Evolutionary conservation across 805 yeast species (phyloP).

Genomic region (Saturnispora ahearnii): DNA sequence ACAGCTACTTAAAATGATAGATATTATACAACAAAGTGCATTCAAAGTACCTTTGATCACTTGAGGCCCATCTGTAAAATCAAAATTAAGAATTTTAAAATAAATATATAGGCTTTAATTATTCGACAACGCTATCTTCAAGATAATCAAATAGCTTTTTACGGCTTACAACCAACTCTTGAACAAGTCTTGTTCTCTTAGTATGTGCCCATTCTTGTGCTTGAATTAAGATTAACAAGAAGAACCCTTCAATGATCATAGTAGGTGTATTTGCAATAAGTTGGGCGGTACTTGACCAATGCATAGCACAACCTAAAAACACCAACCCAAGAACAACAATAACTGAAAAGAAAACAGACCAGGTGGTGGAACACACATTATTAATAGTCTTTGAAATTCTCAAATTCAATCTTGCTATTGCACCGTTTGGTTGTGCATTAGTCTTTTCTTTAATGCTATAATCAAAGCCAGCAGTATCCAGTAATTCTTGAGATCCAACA

Average conservation of each 20-base stretch:
- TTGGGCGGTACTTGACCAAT: constrained; percentile 34
- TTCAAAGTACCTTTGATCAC: too few species aligned
- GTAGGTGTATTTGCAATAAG: constrained; percentile 34
- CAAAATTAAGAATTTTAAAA: too few species aligned
- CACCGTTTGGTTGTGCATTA: constrained; percentile 2
- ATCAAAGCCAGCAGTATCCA: constrained; percentile 21
- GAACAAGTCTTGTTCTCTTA: constrained; percentile 9
- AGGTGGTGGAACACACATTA: constrained; percentile 25
- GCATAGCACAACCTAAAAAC: constrained; percentile 26
- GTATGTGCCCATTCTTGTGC: constrained; percentile 28
- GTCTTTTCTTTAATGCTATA: not conserved
- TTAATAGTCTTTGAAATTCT: constrained; percentile 21
- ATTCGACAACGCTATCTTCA: not conserved
- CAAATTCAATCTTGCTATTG: constrained; percentile 5
- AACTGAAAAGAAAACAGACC: constrained; percentile 26
- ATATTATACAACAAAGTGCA: too few species aligned
- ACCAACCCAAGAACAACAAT: constrained; percentile 26
- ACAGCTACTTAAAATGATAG: too few species aligned
- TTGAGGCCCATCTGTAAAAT: too few species aligned
- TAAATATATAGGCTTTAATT: too few species aligned
- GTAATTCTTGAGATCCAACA: constrained; percentile 26
- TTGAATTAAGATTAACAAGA: constrained; percentile 30
- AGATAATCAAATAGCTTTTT: constrained; percentile 6
- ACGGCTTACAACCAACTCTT: constrained; percentile 11
- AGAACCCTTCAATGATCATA: constrained; percentile 36